Conservation (phyloP, 352 stramenopile genomes). For the Globisporangium echinulatum region DNA sequence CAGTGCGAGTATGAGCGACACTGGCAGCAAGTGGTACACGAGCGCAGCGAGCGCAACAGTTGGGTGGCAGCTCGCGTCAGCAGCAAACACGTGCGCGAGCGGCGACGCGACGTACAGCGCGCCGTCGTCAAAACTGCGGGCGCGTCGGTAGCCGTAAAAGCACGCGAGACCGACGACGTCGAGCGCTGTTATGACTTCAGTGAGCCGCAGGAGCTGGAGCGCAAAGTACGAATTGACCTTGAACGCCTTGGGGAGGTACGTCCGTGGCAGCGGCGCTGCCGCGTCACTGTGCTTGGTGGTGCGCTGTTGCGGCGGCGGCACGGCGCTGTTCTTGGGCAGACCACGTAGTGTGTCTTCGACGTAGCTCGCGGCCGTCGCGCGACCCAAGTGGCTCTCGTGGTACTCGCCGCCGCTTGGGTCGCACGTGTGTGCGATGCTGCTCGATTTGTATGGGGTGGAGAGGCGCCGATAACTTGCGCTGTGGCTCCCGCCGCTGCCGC, state of each 20-base stretch:
- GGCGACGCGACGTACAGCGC: slow-evolving; percentile 42
- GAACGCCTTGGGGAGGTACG: slow-evolving; percentile 54
- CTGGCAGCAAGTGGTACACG: slow-evolving; percentile 56
- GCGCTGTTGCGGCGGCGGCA: slow-evolving; percentile 1
- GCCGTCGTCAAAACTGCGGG: slow-evolving; percentile 21
- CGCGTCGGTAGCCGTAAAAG: slow-evolving; percentile 44
- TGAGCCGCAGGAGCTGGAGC: slow-evolving; percentile 40
- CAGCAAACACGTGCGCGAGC: slow-evolving; percentile 48
- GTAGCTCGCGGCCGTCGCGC: slow-evolving; percentile 10
- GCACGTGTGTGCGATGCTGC: background rate
- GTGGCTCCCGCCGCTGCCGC: background rate
- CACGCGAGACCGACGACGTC: slow-evolving; percentile 18
- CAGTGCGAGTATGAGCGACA: slow-evolving; percentile 48
- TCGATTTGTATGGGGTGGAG: background rate
- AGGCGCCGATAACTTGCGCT: background rate
- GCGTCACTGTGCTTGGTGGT: slow-evolving; percentile 12
- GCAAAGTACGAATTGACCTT: slow-evolving; percentile 80
- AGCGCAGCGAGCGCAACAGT: slow-evolving; percentile 69
- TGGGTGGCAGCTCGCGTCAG: slow-evolving; percentile 67
- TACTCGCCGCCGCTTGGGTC: slow-evolving; percentile 5
- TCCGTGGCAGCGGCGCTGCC: slow-evolving; percentile 42
- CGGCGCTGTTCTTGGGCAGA: slow-evolving; percentile 5
- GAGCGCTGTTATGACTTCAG: slow-evolving; percentile 27
- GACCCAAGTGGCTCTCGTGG: slow-evolving; percentile 1
- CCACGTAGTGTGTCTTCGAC: slow-evolving; percentile 11